Evolutionary conservation across 495 filamentous ascomycete genomes (phyloP), one percentile per base, ranked within the genome.

Genomic region (Neurospora sp.): DNA sequence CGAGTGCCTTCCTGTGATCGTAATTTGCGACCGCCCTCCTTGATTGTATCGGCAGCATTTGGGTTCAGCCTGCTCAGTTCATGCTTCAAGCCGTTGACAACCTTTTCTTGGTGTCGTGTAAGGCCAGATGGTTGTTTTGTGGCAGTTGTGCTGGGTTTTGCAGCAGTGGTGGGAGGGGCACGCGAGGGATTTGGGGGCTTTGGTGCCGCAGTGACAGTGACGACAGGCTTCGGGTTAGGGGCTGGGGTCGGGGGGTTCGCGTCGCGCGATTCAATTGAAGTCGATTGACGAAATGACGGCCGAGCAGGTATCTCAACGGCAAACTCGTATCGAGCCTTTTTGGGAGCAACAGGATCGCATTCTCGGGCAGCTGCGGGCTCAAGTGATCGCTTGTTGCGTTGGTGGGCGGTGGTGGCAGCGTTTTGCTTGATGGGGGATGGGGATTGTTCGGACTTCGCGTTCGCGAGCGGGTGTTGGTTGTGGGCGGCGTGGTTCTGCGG

Each of bases 1-100:
- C 93, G 83, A 70, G 82, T 85, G 31, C 83, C 84, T 73, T 88
- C 86, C 74, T 87, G 85, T 70, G 86, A 88, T 72, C 87, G 81
- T 76, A 89, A 79, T 79, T 88, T 88, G 73, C 87, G 84, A 77
- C 79, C 85, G 78, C 78, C 81, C 31, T 83, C 83, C 72, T 82
- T 83, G 74, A 77, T 82, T 28, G 81, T 78, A 74, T 86, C 83
- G 11, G 78, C 83, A 39, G 71, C 73, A 77, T 70, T 79, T 9
- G 84, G 83, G 72, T 87, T 84, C 74, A 88, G 73, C 37, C 81
- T 75, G 71, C 83, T 81, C 69, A 87, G 78, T 77, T 88, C 86
- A 76, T 88, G 85, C 73, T 82, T 85, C 40, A 88, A 82, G 72
- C 86, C 86, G 83, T 87, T 85, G 71, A 79, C 81, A 37, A 84